Evolutionary conservation across 495 filamentous ascomycete genomes (phyloP).

Genomic region (Diplogelasinospora grovesii): DNA sequence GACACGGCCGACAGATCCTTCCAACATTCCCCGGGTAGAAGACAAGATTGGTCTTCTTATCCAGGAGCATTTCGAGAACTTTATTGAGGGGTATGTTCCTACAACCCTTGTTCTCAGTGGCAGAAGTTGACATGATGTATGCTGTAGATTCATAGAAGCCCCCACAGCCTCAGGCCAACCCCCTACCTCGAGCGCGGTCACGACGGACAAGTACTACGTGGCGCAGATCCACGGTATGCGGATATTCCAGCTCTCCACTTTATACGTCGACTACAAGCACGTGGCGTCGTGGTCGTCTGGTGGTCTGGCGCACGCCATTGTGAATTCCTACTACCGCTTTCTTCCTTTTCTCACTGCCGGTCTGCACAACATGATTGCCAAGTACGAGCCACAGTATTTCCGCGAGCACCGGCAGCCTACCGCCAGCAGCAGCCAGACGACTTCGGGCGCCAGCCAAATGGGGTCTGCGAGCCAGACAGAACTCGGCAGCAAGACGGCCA

Average conservation of each 20-base stretch:
- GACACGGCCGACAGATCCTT: constrained; percentile 52
- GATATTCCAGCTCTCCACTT: constrained; percentile 80
- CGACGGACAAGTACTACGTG: constrained; percentile 91
- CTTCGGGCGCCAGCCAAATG: constrained; percentile 61
- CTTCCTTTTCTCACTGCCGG: constrained; percentile 85
- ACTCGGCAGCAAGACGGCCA: constrained; percentile 61
- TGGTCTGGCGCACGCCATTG: constrained; percentile 73
- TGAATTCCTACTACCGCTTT: constrained; percentile 89
- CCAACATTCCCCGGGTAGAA: constrained; percentile 70
- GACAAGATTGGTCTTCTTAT: constrained; percentile 83
- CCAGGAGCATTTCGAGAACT: constrained; percentile 76
- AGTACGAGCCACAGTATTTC: constrained; percentile 92
- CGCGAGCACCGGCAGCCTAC: constrained; percentile 77
- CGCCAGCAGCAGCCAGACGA: constrained; percentile 52
- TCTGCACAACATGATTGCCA: constrained; percentile 86
- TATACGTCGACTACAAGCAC: constrained; percentile 95
- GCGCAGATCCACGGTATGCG: constrained; percentile 89
- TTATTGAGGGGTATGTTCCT: constrained; percentile 70
- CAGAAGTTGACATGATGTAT: constrained; percentile 2
- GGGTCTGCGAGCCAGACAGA: constrained; percentile 59
- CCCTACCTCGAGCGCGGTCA: constrained; percentile 63
- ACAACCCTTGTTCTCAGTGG: background rate
- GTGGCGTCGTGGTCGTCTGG: constrained; percentile 63
- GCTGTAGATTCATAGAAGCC: constrained; percentile 65
- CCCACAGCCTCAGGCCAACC: constrained; percentile 65